Evolutionary conservation across 2,329 filamentous ascomycete species (phyloP), one percentile per base, ranked within the genome.

Genomic region (Tolypocladium cylindrosporum): DNA sequence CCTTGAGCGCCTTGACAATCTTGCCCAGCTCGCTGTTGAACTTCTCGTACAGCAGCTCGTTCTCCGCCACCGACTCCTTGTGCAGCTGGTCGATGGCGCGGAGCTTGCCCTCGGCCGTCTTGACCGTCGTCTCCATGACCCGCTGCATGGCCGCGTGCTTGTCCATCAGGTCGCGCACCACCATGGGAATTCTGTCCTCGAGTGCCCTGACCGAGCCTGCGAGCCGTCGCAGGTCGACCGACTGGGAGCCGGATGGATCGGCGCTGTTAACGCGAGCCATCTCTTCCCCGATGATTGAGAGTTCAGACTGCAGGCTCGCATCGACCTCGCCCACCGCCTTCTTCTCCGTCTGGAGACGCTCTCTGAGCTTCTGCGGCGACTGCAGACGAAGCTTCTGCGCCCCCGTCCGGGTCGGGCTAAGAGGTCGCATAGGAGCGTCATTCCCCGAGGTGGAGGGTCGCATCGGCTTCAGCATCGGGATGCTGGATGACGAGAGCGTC

Each of bases 1-100:
- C 83, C 70, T 84, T 85, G 54, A 94, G 79, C 45, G 87, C 89
- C 70, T 85, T 88, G 50, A 91, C 79, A 60, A 97, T 89, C 75
- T 89, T 91, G 65, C 84, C 88, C 54, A 97, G 76, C 74, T 97
- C 93, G n/a, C 85, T 83, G 67, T 97, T 96, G 77, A 97, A 96
- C 60, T 87, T 87, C 63, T 93, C 89, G 71, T 97, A 97, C 57
- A 97, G 78, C 37, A 93, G 83, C 74, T 97, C 92, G 66, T 97
- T 97, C 76, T 97, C 93, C 0, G 90, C 89, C 65, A 86, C 91
- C 19, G 87, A 84, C 68, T 96, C 91, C 63, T 90, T 89, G 75
- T 95, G 96, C 55, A 96, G 77, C 72, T 95, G 89, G 69, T 97
- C 92, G 56, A 97, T 84, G 45, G 88, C 88, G 65, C 86, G 88